Conservation (phyloP, 2,329 filamentous ascomycete genomes). For the Macrophomina tecta region DNA sequence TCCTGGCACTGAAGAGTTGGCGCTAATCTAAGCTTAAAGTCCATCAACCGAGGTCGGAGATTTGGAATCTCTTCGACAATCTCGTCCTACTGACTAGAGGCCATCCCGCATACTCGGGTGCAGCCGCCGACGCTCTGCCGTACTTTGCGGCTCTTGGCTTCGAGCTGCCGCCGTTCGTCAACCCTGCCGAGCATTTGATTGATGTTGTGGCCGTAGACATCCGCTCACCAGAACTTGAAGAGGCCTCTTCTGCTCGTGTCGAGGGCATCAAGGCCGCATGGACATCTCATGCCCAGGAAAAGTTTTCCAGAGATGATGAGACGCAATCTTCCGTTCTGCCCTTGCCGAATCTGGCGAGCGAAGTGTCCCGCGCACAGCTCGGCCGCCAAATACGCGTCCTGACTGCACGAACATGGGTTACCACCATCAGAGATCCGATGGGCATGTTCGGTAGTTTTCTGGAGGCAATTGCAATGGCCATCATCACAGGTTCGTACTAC, state of each 20-base stretch:
- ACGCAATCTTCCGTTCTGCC: not conserved
- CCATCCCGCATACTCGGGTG: slow-evolving; percentile 71
- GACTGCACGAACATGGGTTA: slow-evolving; percentile 71
- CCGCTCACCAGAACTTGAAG: slow-evolving; percentile 70
- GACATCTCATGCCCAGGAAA: slow-evolving; percentile 4
- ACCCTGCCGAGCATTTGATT: slow-evolving; percentile 78
- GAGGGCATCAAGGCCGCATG: slow-evolving; percentile 55
- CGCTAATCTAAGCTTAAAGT: slow-evolving; percentile 43
- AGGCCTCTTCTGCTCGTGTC: slow-evolving; percentile 64
- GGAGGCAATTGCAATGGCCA: slow-evolving; percentile 72
- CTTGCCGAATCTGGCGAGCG: not conserved
- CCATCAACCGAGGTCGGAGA: slow-evolving; percentile 79
- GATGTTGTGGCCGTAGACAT: slow-evolving; percentile 78
- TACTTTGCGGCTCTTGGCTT: slow-evolving; percentile 70
- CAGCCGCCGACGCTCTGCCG: slow-evolving; percentile 61
- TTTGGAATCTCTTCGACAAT: slow-evolving; percentile 78
- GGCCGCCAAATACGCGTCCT: slow-evolving; percentile 68
- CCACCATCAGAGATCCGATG: slow-evolving; percentile 77
- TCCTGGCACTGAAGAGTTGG: not conserved
- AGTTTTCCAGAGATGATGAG: slow-evolving; percentile 25
- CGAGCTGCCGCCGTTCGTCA: slow-evolving; percentile 72
- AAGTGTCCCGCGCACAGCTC: slow-evolving; percentile 60
- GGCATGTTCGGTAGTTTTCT: slow-evolving; percentile 73
- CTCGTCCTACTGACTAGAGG: slow-evolving; percentile 72
- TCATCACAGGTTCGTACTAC: slow-evolving; percentile 68